phyloP scores from a whole-genome alignment of 2,329 filamentous ascomycete species.

The Trichoderma sp. region DNA sequence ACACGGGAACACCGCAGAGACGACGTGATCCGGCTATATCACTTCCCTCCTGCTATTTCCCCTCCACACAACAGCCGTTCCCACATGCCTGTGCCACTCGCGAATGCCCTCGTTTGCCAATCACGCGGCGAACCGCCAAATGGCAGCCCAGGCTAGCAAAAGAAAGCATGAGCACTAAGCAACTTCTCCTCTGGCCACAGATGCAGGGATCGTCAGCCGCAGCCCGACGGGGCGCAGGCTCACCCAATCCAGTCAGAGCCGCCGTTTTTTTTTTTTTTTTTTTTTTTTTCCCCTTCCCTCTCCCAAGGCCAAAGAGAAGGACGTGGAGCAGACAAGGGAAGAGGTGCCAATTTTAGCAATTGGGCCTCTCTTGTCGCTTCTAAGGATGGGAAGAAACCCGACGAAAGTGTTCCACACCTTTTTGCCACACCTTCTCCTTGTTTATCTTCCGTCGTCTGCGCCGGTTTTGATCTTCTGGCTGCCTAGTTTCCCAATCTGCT shows the following conservation, averaged over 20 bases:
- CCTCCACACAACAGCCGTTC: not conserved
- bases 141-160: not conserved
- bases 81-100: not conserved
- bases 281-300: too few species aligned
- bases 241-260: constrained; percentile 7
- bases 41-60: not conserved
- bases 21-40: not conserved
- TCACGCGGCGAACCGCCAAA: not conserved
- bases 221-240: constrained; percentile 18
- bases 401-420: not conserved
- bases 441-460: not conserved
- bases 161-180: not conserved
- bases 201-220: constrained; percentile 17
- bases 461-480: not conserved
- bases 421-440: not conserved
- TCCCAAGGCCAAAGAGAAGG: too few species aligned
- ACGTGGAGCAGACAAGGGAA: not conserved
- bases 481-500: not conserved
- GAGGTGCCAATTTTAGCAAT: not conserved
- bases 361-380: not conserved
- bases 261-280: too few species aligned
- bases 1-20: not conserved
- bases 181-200: not conserved
- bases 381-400: not conserved
- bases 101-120: not conserved